These are phyloP conservation scores for Suillus plorans DNA, from an alignment of 768 basidiomycete species.

Conservation along the genomic window DNA sequence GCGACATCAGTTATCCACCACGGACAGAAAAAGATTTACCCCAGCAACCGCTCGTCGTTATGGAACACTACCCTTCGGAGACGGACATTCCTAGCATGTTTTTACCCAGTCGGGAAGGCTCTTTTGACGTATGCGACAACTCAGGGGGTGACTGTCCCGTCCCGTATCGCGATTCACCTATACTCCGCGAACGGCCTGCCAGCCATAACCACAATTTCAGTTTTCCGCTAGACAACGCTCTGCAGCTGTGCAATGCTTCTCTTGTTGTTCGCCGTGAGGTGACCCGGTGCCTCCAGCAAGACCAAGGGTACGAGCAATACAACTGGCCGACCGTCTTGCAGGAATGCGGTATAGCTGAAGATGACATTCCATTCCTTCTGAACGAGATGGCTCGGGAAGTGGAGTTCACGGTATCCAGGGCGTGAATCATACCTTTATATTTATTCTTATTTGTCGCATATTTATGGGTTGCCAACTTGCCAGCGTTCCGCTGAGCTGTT, in stretches of 20 bases:
- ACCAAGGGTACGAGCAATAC: slow-evolving; percentile 25
- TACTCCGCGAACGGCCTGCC: neutral
- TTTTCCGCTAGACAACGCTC: slow-evolving; percentile 21
- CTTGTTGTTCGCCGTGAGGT: slow-evolving; percentile 20
- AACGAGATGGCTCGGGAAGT: slow-evolving; percentile 28
- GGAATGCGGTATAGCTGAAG: slow-evolving; percentile 19
- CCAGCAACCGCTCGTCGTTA: neutral
- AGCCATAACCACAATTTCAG: neutral
- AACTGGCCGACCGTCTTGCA: slow-evolving; percentile 27
- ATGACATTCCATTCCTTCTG: slow-evolving; percentile 18
- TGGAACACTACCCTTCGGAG: neutral
- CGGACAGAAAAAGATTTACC: neutral
- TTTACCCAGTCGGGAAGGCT: neutral
- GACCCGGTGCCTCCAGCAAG: slow-evolving; percentile 22
- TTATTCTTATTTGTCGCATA: neutral
- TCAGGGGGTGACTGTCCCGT: slow-evolving; percentile 7
- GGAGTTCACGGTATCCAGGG: slow-evolving; percentile 9
- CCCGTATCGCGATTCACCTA: slow-evolving; percentile 14
- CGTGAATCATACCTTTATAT: neutral
- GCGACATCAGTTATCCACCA: neutral
- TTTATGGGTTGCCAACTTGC: neutral
- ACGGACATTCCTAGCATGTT: neutral
- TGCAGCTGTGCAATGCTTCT: slow-evolving; percentile 18
- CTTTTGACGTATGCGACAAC: neutral
- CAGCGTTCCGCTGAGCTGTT: neutral